These are phyloP conservation scores for Aspergillus tamarii DNA, from an alignment of 2,329 filamentous ascomycete species.

Conservation along the genomic window DNA sequence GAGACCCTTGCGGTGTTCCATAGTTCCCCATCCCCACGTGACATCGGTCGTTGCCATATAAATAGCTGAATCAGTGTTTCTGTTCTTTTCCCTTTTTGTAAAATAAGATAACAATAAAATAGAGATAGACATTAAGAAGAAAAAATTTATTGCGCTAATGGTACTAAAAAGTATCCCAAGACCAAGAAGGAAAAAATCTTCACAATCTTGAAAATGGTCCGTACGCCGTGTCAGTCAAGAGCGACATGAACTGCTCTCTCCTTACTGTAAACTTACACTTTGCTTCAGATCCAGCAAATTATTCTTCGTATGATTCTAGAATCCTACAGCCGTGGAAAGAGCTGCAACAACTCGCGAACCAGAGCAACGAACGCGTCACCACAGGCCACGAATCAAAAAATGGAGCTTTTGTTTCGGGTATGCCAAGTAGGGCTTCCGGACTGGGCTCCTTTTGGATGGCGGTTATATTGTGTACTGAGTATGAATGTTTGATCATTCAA, in stretches of 20 bases:
- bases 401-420: conserved; percentile 1
- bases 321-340: background rate
- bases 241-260: background rate
- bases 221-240: background rate
- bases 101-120: background rate
- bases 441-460: background rate
- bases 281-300: background rate
- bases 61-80: too few species aligned
- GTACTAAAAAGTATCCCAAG: background rate
- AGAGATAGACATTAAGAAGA: background rate
- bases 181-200: too few species aligned
- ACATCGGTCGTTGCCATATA: background rate
- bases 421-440: background rate
- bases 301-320: background rate
- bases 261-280: background rate
- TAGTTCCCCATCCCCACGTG: background rate
- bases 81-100: too few species aligned
- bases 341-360: background rate
- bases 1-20: background rate
- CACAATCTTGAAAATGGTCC: background rate
- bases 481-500: background rate
- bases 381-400: background rate
- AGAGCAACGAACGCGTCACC: background rate
- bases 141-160: background rate
- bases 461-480: background rate